Percentiles rank a stretch among this genome's conserved stretches.
phyloP scores from a whole-genome alignment of 106 monocot species.

The Allium fistulosum region DNA sequence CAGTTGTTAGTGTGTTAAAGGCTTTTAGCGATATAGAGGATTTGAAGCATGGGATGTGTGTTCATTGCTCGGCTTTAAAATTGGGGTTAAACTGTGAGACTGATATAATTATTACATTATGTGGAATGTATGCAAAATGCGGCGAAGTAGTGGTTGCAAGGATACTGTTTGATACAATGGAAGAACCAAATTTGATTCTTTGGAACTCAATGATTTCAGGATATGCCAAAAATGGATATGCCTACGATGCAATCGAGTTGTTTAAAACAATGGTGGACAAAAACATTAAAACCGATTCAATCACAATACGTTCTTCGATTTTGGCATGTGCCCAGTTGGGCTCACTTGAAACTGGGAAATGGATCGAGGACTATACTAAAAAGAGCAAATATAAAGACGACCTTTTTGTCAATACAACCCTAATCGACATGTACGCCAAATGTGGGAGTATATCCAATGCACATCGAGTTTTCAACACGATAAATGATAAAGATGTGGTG shows the following conservation, averaged over 20 bases:
- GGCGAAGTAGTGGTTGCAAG: slow-evolving; percentile 39
- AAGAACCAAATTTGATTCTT: slow-evolving; percentile 30
- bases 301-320: slow-evolving; percentile 50
- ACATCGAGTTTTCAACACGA: slow-evolving; percentile 31
- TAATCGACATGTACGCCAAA: slow-evolving; percentile 79
- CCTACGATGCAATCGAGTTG: slow-evolving; percentile 44
- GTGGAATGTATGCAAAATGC: slow-evolving; percentile 69
- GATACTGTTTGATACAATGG: slow-evolving; percentile 35
- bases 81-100: slow-evolving; percentile 42
- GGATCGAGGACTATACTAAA: slow-evolving; percentile 37
- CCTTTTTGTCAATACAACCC: slow-evolving; percentile 60
- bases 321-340: slow-evolving; percentile 55
- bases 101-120: slow-evolving; percentile 46
- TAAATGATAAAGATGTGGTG: slow-evolving; percentile 47
- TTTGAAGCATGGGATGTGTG: slow-evolving; percentile 29
- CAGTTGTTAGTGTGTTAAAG: slow-evolving; percentile 57
- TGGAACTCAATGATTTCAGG: slow-evolving; percentile 95
- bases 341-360: slow-evolving; percentile 38
- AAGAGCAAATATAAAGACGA: slow-evolving; percentile 30
- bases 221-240: slow-evolving; percentile 60
- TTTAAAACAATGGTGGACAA: slow-evolving; percentile 35
- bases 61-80: slow-evolving; percentile 52
- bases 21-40: slow-evolving; percentile 50
- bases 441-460: slow-evolving; percentile 51
- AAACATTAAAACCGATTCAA: slow-evolving; percentile 42